A percentile compares a stretch with the other conserved stretches of the same genome.
These are phyloP conservation scores for Vitis riparia DNA, from an alignment of 164 flowering plant species.

Conservation along the genomic window DNA sequence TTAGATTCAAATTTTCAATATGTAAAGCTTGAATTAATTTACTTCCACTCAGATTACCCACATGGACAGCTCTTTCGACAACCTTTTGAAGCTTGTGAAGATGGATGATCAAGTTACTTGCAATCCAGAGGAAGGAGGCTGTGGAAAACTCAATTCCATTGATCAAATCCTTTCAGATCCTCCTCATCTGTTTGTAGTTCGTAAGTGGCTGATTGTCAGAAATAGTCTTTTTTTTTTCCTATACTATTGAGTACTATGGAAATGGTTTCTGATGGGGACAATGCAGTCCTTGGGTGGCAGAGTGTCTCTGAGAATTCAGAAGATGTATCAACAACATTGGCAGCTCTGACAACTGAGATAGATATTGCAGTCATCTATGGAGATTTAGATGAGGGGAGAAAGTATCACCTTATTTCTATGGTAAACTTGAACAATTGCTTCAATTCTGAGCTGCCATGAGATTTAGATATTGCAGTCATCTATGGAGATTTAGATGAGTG, in stretches of 20 bases:
- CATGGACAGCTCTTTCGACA: neutral
- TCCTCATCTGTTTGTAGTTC: neutral
- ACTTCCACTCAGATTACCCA: neutral
- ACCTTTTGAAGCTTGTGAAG: constrained; percentile 1
- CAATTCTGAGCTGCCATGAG: neutral
- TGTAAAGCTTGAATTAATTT: no score
- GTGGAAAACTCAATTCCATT: neutral
- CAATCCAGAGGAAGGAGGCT: constrained; percentile 3
- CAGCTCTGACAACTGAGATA: neutral
- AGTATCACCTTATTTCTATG: neutral
- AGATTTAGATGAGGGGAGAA: neutral
- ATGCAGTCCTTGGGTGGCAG: constrained; percentile 7
- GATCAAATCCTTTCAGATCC: neutral
- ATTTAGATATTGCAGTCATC: no score
- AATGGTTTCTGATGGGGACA: neutral
- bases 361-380: neutral
- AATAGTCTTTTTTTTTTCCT: neutral
- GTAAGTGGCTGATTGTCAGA: neutral
- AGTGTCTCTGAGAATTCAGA: neutral
- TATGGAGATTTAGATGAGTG: neutral
- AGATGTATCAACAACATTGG: neutral
- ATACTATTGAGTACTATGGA: neutral
- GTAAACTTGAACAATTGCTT: neutral
- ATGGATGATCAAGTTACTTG: neutral
- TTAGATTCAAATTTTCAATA: no score